phyloP scores from a whole-genome alignment of 1,284 basidiomycete species.

The Mycena citricolor region DNA sequence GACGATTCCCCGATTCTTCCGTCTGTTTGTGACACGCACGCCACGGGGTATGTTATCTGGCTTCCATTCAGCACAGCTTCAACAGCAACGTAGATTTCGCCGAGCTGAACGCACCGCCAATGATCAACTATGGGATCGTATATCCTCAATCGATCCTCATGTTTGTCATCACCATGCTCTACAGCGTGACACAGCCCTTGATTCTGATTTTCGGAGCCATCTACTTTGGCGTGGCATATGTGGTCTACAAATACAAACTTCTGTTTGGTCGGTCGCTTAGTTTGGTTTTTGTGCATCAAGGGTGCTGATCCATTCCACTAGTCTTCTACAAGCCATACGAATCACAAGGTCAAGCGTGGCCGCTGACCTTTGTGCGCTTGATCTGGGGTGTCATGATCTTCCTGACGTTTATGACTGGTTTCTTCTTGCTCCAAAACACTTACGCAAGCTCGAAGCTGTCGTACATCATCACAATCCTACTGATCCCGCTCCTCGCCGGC shows the following conservation, averaged over 20 bases:
- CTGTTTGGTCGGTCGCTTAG: slow-evolving; percentile 72
- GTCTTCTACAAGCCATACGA: slow-evolving; percentile 95
- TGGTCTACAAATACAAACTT: slow-evolving; percentile 98
- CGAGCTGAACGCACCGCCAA: slow-evolving; percentile 94
- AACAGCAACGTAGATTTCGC: slow-evolving; percentile 88
- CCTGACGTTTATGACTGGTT: slow-evolving; percentile 89
- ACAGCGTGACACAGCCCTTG: slow-evolving; percentile 93
- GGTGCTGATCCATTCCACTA: slow-evolving; percentile 30
- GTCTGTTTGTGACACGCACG: slow-evolving; percentile 76
- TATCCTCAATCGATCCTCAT: slow-evolving; percentile 95
- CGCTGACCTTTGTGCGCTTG: slow-evolving; percentile 83
- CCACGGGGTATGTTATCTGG: slow-evolving; percentile 66
- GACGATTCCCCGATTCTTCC: slow-evolving; percentile 74
- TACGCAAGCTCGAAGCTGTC: slow-evolving; percentile 78
- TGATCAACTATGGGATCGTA: slow-evolving; percentile 92
- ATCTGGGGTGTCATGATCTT: slow-evolving; percentile 89
- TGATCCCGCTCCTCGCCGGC: slow-evolving; percentile 65
- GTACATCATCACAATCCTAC: slow-evolving; percentile 30
- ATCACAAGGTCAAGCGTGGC: slow-evolving; percentile 92
- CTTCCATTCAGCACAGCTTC: slow-evolving; percentile 5
- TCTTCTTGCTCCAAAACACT: slow-evolving; percentile 84
- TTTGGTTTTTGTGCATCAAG: neutral
- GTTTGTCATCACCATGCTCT: slow-evolving; percentile 92
- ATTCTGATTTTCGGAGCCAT: slow-evolving; percentile 93
- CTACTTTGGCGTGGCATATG: slow-evolving; percentile 91